phyloP scores from a whole-genome alignment of 2,329 filamentous ascomycete species.

The Talaromyces verruculosus region DNA sequence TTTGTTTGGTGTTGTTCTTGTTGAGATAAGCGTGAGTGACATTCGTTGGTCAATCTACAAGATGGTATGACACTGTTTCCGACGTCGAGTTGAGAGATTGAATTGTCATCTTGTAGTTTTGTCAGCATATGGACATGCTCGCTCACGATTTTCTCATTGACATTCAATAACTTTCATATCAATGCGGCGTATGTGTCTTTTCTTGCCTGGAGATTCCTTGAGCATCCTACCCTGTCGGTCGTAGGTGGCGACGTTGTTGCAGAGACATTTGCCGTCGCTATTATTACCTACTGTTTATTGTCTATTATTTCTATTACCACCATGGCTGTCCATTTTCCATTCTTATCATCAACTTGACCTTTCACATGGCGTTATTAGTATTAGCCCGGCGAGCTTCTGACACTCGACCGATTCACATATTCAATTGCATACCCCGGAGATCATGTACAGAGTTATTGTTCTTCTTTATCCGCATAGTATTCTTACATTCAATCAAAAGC shows the following conservation, averaged over 20 bases:
- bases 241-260: constrained; percentile 7
- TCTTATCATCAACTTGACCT: constrained; percentile 9
- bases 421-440: constrained; percentile 20
- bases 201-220: constrained; percentile 1
- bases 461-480: background rate
- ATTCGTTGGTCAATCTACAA: background rate
- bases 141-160: background rate
- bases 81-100: background rate
- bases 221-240: constrained; percentile 1
- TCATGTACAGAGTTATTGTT: constrained; percentile 11
- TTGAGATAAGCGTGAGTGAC: background rate
- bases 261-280: constrained; percentile 1
- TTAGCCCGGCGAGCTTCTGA: constrained; percentile 22
- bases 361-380: constrained; percentile 15
- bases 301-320: background rate
- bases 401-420: constrained; percentile 21
- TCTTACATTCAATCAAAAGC: constrained; percentile 2
- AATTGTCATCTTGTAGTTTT: background rate
- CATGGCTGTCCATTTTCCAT: background rate
- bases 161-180: constrained; percentile 7
- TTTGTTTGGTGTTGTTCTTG: constrained; percentile 7
- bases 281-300: constrained; percentile 3
- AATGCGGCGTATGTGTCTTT: constrained; percentile 11
- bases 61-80: background rate
- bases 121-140: background rate